These are phyloP conservation scores for Crithidia brevicula DNA, from an alignment of 208 protist species.

Conservation along the genomic window DNA sequence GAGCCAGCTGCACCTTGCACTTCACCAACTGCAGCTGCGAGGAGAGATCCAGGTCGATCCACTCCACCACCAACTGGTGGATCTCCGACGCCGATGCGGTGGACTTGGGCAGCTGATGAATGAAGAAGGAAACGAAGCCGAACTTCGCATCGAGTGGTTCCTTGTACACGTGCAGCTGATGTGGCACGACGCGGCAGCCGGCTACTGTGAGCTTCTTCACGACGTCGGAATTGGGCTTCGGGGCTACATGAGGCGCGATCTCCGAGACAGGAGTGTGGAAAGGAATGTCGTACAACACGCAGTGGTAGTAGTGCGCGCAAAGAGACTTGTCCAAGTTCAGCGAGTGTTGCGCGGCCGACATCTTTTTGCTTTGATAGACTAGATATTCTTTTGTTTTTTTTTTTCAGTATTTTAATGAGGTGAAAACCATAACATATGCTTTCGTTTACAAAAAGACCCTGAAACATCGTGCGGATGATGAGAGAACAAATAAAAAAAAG, in stretches of 20 bases:
- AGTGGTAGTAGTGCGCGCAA: conserved; percentile 73
- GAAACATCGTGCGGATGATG: too few relatives aligned
- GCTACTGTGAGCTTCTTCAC: conserved; percentile 39
- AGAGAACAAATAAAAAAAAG: too few relatives aligned
- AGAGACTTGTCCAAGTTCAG: conserved; percentile 32
- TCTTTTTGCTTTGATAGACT: background rate
- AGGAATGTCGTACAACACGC: conserved; percentile 54
- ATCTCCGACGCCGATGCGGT: conserved; percentile 18
- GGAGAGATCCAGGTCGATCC: conserved; percentile 54
- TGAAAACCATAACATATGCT: too few relatives aligned
- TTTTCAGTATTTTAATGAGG: background rate
- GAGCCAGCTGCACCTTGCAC: conserved; percentile 51
- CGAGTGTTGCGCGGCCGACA: conserved; percentile 13
- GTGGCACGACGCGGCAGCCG: conserved; percentile 62
- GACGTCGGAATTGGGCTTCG: conserved; percentile 29
- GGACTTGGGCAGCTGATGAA: conserved; percentile 35
- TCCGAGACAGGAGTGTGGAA: conserved; percentile 41
- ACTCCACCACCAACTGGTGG: conserved; percentile 50
- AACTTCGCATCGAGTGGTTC: conserved; percentile 76
- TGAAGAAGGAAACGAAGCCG: conserved; percentile 72
- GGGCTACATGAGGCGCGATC: conserved; percentile 53
- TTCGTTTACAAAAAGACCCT: too few relatives aligned
- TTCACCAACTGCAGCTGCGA: conserved; percentile 40
- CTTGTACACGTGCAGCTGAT: conserved; percentile 84
- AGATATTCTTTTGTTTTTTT: background rate